Evolutionary conservation across 2,329 filamentous ascomycete genomes (phyloP).

Genomic region (Paracoccidioides lutzii): DNA sequence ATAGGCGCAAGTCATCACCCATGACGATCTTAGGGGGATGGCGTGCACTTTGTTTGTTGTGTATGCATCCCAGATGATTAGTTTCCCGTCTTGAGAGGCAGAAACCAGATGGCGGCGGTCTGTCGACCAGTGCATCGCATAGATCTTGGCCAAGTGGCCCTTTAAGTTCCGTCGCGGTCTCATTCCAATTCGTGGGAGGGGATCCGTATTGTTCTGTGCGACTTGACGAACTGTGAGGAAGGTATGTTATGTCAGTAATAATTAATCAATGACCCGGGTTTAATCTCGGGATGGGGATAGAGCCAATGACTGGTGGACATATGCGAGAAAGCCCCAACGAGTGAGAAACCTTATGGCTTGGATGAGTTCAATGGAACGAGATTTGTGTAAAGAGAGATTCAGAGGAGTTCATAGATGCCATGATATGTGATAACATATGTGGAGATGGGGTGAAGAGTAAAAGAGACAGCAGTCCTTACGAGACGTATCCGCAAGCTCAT

Average conservation of each 20-base stretch:
- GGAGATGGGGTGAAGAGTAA: constrained; percentile 1
- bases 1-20: constrained; percentile 99
- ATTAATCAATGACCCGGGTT: neutral
- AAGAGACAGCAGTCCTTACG: constrained; percentile 51
- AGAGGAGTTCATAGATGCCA: neutral
- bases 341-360: neutral
- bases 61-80: constrained; percentile 99
- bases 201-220: constrained; percentile 81
- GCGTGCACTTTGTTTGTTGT: constrained; percentile 99
- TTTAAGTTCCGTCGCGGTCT: constrained; percentile 94
- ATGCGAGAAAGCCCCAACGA: neutral
- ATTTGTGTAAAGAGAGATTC: neutral
- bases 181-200: constrained; percentile 88
- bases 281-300: neutral
- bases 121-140: constrained; percentile 99
- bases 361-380: neutral
- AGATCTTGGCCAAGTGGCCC: constrained; percentile 97
- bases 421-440: no score
- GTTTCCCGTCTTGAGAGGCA: constrained; percentile 95
- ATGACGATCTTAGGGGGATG: constrained; percentile 91
- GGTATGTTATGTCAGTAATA: constrained; percentile 1
- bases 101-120: constrained; percentile 94
- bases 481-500: constrained; percentile 95
- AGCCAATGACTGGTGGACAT: neutral
- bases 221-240: constrained; percentile 59